Percentiles rank a stretch among this genome's conserved stretches.
Conservation (phyloP, 2,329 filamentous ascomycete species). For the Phyllosticta paracitricarpa region DNA sequence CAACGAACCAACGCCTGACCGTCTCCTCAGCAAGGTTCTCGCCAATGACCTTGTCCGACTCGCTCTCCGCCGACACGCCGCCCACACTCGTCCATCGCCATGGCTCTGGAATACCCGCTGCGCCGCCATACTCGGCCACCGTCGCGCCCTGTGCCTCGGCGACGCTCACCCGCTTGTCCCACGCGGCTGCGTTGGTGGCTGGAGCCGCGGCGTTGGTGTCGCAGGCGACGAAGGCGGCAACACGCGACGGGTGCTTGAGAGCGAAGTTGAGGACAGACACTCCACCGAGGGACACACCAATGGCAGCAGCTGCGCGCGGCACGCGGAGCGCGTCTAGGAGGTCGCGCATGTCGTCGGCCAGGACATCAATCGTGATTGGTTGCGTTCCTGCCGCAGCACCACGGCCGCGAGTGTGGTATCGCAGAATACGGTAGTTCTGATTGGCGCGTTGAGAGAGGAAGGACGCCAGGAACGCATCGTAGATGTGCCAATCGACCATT, state of each 20-base stretch:
- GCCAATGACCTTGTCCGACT: constrained; percentile 49
- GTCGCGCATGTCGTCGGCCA: constrained; percentile 56
- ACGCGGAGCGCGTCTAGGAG: constrained; percentile 63
- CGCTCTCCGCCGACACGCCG: constrained; percentile 11
- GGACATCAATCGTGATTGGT: constrained; percentile 48
- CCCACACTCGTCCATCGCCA: neutral
- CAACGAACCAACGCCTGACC: constrained; percentile 64
- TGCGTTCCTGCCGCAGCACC: constrained; percentile 30
- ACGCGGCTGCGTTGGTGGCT: constrained; percentile 64
- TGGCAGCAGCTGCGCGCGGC: constrained; percentile 51
- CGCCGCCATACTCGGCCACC: constrained; percentile 19
- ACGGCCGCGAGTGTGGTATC: constrained; percentile 69
- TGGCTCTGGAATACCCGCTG: neutral
- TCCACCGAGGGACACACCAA: constrained; percentile 75
- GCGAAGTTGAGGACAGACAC: constrained; percentile 67
- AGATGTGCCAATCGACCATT: constrained; percentile 68
- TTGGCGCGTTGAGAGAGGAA: constrained; percentile 46
- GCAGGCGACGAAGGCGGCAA: constrained; percentile 58
- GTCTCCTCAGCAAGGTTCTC: constrained; percentile 58
- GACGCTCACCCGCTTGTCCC: constrained; percentile 64
- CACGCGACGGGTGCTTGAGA: constrained; percentile 51
- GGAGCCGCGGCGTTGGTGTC: constrained; percentile 70
- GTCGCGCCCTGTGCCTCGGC: constrained; percentile 46
- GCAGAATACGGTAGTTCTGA: constrained; percentile 60
- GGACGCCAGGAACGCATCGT: constrained; percentile 61